Evolutionary conservation across 2,329 filamentous ascomycete genomes (phyloP).

Genomic region (Rutstroemia sp.): DNA sequence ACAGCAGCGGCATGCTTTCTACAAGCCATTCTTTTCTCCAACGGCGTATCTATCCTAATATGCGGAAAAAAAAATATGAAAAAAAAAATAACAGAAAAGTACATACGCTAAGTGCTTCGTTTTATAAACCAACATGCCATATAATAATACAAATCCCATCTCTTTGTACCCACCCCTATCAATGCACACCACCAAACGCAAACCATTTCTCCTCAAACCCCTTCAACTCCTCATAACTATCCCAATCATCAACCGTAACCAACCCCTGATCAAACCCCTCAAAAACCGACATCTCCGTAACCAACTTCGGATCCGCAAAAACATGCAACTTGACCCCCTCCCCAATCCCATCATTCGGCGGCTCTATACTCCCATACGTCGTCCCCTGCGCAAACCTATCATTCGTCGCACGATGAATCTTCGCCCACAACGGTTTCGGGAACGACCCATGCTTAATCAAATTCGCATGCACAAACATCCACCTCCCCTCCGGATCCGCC

Average conservation of each 20-base stretch:
- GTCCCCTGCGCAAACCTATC: conserved; percentile 12
- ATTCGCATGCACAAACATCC: conserved; percentile 21
- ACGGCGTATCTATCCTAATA: no score
- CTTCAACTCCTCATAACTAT: conserved; percentile 16
- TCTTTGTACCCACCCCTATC: background rate
- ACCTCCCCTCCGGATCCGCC: conserved; percentile 14
- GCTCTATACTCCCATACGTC: conserved; percentile 16
- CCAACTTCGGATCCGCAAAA: conserved; percentile 6
- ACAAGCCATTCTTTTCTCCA: no score
- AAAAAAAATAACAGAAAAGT: no score
- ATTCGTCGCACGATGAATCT: conserved; percentile 12
- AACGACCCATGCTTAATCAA: conserved; percentile 17
- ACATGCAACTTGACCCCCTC: conserved; percentile 16
- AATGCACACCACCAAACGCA: conserved; percentile 16
- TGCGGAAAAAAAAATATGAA: no score
- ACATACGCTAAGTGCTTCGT: no score
- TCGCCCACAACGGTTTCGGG: conserved; percentile 11
- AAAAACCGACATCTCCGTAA: conserved; percentile 12
- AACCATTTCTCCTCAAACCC: conserved; percentile 18
- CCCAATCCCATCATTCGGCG: conserved; percentile 15
- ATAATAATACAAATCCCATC: no score
- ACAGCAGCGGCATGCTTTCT: no score
- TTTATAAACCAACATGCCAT: no score
- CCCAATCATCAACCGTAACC: conserved; percentile 15
- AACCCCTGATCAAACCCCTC: conserved; percentile 12